Evolutionary conservation across 2,329 filamentous ascomycete genomes (phyloP), one percentile per base, ranked within the genome.

Genomic region (Ophiostoma sp.): DNA sequence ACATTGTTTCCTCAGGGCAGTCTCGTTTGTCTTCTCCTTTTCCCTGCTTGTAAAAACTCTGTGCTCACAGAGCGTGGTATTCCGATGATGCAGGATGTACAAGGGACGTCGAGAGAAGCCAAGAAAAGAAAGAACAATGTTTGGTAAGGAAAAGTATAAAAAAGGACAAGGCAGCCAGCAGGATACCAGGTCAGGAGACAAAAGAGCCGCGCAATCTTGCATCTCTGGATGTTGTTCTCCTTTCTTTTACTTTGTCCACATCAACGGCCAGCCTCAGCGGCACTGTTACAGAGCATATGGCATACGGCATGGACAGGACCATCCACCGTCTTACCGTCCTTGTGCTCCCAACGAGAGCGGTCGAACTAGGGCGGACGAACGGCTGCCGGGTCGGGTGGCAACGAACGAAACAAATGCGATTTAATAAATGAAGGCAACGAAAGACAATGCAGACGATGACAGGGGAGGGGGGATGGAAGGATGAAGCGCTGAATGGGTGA

Each of bases 321-420:
- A 36, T 36, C 3, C 33, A 36, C 33, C 3, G 33, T 36, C 8
- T 5, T 22, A 12, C 50, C 12, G n/a, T 63, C 19, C 7, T 63
- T 63, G 64, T 68, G 17, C 66, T 50, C 25, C 64, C 42, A 59
- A 48, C 15, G 42, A 17, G 42, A 19, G 42, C n/a, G 31, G 25
- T 33, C 19, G 1, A 25, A 22, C 25, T 11, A n/a, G 25, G 19
- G 42, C 19, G 33, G 52, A 61, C 36, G 36, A 48, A 31, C 69
- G 36, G 69, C 52, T 61, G 17, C 52, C 69, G 50, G 50, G 52
- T 48, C 69, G 69, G 36, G 69, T 70, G 52, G 69, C 69, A 36
- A 61, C 17, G 19, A 57, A 12, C 52, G 52, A 57, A 57, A 31
- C 52, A 25, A 19, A 33, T 39, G 19, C 22, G 31, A 6, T 55